These are phyloP conservation scores for Cenchrus fungigraminus DNA, from an alignment of 176 grass and related monocot genomes.

Conservation along the genomic window DNA sequence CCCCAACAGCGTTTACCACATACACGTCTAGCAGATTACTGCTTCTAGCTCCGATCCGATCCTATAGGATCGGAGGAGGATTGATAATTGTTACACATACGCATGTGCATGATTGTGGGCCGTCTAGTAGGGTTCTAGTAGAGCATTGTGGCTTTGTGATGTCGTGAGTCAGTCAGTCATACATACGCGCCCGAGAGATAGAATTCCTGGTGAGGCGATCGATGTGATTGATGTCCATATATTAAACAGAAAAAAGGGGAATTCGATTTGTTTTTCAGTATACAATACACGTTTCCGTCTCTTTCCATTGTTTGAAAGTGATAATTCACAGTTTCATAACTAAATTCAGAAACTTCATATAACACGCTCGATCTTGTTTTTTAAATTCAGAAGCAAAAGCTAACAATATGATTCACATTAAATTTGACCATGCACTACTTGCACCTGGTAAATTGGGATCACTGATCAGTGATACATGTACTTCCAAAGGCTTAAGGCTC, in stretches of 20 bases:
- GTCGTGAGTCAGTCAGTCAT: not conserved
- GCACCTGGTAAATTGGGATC: not conserved
- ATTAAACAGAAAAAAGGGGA: constrained; percentile 24
- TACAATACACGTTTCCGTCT: not conserved
- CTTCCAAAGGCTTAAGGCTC: too few species aligned
- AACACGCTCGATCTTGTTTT: not conserved
- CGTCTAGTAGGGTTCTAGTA: constrained; percentile 25
- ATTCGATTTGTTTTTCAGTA: constrained; percentile 49
- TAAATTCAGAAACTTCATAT: not conserved
- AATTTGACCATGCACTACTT: not conserved
- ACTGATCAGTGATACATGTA: not conserved
- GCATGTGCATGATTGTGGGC: constrained; percentile 34
- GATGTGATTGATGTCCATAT: constrained; percentile 39
- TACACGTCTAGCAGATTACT: constrained; percentile 45
- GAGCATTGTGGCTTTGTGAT: constrained; percentile 27
- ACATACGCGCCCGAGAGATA: constrained; percentile 46
- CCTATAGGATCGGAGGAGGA: not conserved
- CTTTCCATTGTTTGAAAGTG: not conserved
- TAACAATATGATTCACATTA: too few species aligned
- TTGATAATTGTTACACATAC: not conserved
- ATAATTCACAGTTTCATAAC: too few species aligned
- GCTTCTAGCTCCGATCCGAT: not conserved
- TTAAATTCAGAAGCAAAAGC: too few species aligned
- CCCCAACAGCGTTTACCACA: constrained; percentile 44
- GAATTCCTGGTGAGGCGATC: constrained; percentile 55